Evolutionary conservation across 768 basidiomycete species (phyloP), one percentile per base, ranked within the genome.

Genomic region (Suillus subaureus): DNA sequence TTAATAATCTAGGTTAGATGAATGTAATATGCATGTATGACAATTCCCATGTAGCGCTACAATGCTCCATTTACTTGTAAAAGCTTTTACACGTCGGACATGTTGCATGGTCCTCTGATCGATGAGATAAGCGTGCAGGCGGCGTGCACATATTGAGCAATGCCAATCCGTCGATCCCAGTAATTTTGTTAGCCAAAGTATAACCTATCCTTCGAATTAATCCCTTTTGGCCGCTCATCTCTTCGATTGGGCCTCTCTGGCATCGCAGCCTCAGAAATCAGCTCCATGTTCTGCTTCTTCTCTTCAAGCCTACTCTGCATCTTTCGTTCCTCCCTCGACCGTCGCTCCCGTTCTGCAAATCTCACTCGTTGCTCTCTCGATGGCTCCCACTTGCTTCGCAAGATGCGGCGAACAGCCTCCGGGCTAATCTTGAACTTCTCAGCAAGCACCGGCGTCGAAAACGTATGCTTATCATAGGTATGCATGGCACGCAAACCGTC

Each of bases 321-420:
- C 57, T 80, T 75, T 66, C 77, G 75, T 60, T 80, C 80, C 68
- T 77, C 78, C 71, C 80, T 82, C 62, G 72, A 70, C 71, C 77
- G 72, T 69, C 85, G 81, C 76, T 89, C 87, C 69, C 79, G 80
- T 70, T 83, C 81, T 64, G 80, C 82, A 67, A 87, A 68, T 69
- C 79, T 79, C 31, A 79, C 77, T 69, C 81, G 81, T 77, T 83
- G 81, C 77, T 86, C 87, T 69, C 74, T 78, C 61, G 82, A 78
- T 31, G 90, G 89, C 73, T 83, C 80, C 87, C 90, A 94, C 68
- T 81, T 86, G 76, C 89, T 91, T 79, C 87, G 89, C 71, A 95
- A 75, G 64, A 96, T 92, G 71, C 94, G 80, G 66, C 89, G 80
- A 43, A 94, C 89, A 12, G 90, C 92, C 79, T 96, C 94, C 42